Percentiles rank a stretch among this genome's conserved stretches.
Conservation (phyloP, 768 basidiomycete genomes). For the Podaxis sp. region DNA sequence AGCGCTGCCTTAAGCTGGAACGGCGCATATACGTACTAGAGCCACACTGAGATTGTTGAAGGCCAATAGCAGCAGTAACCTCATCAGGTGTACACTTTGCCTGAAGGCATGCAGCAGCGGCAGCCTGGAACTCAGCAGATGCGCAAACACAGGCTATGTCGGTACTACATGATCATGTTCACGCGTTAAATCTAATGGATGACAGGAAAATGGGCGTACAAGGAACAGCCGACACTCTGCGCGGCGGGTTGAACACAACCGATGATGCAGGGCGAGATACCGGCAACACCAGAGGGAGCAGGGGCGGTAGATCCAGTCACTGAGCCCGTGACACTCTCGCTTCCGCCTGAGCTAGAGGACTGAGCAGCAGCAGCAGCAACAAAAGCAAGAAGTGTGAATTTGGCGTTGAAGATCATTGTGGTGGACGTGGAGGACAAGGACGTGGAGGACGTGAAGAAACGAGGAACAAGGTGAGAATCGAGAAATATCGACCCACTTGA, state of each 20-base stretch:
- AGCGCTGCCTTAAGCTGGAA: neutral
- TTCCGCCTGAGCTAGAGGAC: neutral
- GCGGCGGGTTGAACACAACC: slow-evolving; percentile 23
- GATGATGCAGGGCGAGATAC: slow-evolving; percentile 22
- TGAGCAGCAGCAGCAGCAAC: slow-evolving; percentile 2
- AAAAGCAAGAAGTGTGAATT: slow-evolving; percentile 1
- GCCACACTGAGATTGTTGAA: slow-evolving; percentile 22
- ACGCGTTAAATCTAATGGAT: neutral
- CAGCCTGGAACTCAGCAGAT: slow-evolving; percentile 23
- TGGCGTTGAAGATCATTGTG: slow-evolving; percentile 5
- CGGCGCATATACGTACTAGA: slow-evolving; percentile 16
- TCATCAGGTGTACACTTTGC: slow-evolving; percentile 21
- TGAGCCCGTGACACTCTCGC: neutral
- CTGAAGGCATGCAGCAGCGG: slow-evolving; percentile 21
- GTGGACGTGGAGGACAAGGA: no score
- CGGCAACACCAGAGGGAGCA: slow-evolving; percentile 7
- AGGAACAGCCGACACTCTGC: slow-evolving; percentile 15
- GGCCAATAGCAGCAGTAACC: slow-evolving; percentile 18
- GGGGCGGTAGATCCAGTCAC: neutral
- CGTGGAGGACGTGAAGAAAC: neutral
- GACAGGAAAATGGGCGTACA: slow-evolving; percentile 17
- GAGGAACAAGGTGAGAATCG: neutral
- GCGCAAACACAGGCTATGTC: slow-evolving; percentile 23
- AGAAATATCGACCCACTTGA: slow-evolving; percentile 7
- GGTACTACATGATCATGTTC: slow-evolving; percentile 14